Evolutionary conservation across 176 grass and related monocot genomes (phyloP).

Genomic region (maize (Zea mays)): Zm-B73-REFERENCE-NAM-5.0 NC_050099.1:60410001-60410500

Average conservation of each 20-base stretch:
- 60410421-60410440: conserved; percentile 62
- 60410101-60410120: background rate
- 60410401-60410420: conserved; percentile 62
- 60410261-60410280: conserved; percentile 41
- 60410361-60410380: too few species aligned
- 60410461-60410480: background rate
- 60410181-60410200: background rate
- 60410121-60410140: background rate
- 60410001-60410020: too few species aligned
- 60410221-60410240: conserved; percentile 28
- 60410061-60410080: conserved; percentile 4
- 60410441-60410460: background rate
- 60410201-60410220: conserved; percentile 7
- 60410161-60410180: background rate
- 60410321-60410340: conserved; percentile 64
- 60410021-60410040: background rate
- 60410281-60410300: conserved; percentile 29
- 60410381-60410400: too few species aligned
- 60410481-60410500: background rate
- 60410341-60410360: background rate
- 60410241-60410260: conserved; percentile 34
- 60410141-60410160: background rate
- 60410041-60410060: background rate
- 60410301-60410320: conserved; percentile 62
- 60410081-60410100: background rate